Base-by-base conservation (phyloP, 1,139 yeast species). In the Eremothecium coryli region DNA sequence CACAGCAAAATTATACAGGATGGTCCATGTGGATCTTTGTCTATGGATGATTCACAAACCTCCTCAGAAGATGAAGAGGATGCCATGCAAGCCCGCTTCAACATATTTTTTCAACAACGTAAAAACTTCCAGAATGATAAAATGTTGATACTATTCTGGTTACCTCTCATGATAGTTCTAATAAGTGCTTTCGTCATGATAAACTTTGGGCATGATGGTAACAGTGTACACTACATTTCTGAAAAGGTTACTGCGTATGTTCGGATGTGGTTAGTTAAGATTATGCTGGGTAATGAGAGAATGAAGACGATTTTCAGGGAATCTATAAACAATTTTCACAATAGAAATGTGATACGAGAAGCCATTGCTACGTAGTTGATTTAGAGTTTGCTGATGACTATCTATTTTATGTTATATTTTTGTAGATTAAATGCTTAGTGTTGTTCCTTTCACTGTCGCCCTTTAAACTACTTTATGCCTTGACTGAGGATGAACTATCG, bases 61-160 rank as follows among this genome's bases (percentile, higher is more conserved):
- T 49, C 51, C 7, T 48, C 53, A 5, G 60, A 54, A 28, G 62
- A 58, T 23, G 67, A 72, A 13, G 78, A 73, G 42, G 71, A 56
- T 25, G 52, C 69, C 22, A 58, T 73, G 3, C 72, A 69, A 40
- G 73, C 70, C 39, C 62, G 73, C 57, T 70, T 73, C 24, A 64
- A 71, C 32, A 62, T 73, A 18, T 72, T 71, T 48, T 70, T 74
- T 46, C 70, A 71, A 50, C 75, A 72, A 50, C 62, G 78, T 32
- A 79, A 78, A 54, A 71, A 78, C 23, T 75, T 82, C 44, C 76
- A 74, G 48, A 81, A 85, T 50, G 97, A 86, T 57, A 81, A 76
- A 50, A 81, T 85, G 85, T 65, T 86, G 48, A 63, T 85, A 39
- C 82, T 85, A 53, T 86, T 86, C 68, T 86, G 97, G 97, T 60